Conservation (phyloP, 441 rosid genomes). For the Populus hybrid region DNA sequence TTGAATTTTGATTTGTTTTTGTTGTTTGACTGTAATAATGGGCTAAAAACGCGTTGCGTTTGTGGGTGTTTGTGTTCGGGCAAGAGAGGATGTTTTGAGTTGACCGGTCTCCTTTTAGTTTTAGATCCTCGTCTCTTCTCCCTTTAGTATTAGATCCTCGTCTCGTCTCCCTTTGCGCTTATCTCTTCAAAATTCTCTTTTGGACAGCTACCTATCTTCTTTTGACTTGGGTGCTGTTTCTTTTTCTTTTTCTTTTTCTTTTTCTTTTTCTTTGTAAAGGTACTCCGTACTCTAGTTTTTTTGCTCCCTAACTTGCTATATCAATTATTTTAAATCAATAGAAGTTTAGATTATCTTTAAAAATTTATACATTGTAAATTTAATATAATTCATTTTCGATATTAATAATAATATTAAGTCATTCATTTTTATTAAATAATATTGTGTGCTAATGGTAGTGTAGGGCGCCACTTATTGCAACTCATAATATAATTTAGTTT, state of each 20-base stretch:
- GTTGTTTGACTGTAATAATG: slow-evolving; percentile 39
- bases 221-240: not conserved
- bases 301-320: too few relatives aligned
- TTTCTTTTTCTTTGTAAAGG: not conserved
- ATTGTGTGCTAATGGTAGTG: too few relatives aligned
- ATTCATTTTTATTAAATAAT: too few relatives aligned
- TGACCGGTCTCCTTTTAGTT: slow-evolving; percentile 20
- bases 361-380: too few relatives aligned
- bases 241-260: not conserved
- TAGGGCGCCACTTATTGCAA: too few relatives aligned
- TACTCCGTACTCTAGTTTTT: too few relatives aligned
- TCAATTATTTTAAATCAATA: too few relatives aligned
- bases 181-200: not conserved
- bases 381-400: too few relatives aligned
- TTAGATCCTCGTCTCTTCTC: slow-evolving; percentile 10
- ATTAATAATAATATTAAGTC: too few relatives aligned
- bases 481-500: too few relatives aligned
- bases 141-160: slow-evolving; percentile 6
- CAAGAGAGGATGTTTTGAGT: slow-evolving; percentile 10
- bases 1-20: not conserved
- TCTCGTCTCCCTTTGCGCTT: not conserved
- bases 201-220: not conserved
- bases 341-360: too few relatives aligned
- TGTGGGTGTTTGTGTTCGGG: not conserved
- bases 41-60: slow-evolving; percentile 41